A percentile compares a stretch with the other conserved stretches of the same genome.
Evolutionary conservation across 139 green algal species (phyloP).

Genomic region (Closterium sp.): DNA sequence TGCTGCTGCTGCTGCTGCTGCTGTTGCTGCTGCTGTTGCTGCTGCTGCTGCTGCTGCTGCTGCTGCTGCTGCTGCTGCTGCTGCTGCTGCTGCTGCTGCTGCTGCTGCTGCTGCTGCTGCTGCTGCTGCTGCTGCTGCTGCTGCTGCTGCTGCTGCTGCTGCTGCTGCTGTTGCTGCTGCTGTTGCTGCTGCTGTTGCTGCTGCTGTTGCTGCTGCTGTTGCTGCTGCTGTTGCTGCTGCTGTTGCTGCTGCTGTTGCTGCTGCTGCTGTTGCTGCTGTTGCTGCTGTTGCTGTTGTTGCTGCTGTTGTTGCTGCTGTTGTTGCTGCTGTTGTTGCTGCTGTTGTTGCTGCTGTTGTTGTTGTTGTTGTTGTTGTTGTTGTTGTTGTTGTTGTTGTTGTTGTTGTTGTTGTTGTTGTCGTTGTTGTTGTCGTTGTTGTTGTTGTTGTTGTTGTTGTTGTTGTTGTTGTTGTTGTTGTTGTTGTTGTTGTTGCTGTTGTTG

Average conservation of each 20-base stretch:
- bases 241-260: conserved; percentile 1
- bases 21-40: neutral
- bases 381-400: neutral
- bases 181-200: conserved; percentile 6
- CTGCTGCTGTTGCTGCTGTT: neutral
- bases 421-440: conserved; percentile 6
- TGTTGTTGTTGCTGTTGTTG: conserved; percentile 12
- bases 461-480: conserved; percentile 9
- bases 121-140: neutral
- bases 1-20: neutral
- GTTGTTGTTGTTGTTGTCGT: conserved; percentile 2
- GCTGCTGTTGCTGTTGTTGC: neutral
- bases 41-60: neutral
- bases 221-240: neutral
- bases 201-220: conserved; percentile 3
- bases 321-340: neutral
- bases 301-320: conserved; percentile 12
- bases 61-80: neutral
- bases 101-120: neutral
- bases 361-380: neutral
- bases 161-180: conserved; percentile 2
- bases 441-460: conserved; percentile 7
- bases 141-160: neutral
- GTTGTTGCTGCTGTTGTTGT: conserved; percentile 7
- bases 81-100: neutral